Percentiles rank a stretch among this genome's conserved stretches.
These are phyloP conservation scores for Bassia scoparia DNA, from an alignment of 148 eudicot species.

Conservation along the genomic window DNA sequence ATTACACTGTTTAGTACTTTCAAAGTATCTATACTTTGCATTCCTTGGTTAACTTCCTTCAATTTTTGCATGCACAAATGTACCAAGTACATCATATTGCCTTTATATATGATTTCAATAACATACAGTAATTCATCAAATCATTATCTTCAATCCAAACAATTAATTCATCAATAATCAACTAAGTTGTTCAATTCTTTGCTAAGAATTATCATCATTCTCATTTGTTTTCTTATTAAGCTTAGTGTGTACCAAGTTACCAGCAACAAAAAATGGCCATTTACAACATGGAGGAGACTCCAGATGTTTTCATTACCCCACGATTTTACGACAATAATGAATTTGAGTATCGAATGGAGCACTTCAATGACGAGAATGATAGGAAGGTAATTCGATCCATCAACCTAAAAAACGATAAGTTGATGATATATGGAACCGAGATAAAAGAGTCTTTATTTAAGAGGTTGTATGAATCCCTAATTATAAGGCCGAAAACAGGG, in stretches of 20 bases:
- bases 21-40: neutral
- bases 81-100: too few relatives aligned
- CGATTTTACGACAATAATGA: neutral
- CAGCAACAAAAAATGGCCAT: constrained; percentile 6
- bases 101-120: too few relatives aligned
- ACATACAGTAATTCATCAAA: too few relatives aligned
- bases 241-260: too few relatives aligned
- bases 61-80: too few relatives aligned
- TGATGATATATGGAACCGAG: constrained; percentile 20
- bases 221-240: too few relatives aligned
- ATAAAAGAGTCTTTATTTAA: constrained; percentile 2
- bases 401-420: constrained; percentile 17
- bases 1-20: neutral
- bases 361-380: neutral
- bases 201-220: too few relatives aligned
- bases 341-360: constrained; percentile 19
- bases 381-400: neutral
- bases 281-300: constrained; percentile 22
- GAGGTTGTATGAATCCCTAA: constrained; percentile 16
- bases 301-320: constrained; percentile 13
- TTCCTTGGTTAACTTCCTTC: too few relatives aligned
- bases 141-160: too few relatives aligned
- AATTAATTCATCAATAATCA: too few relatives aligned
- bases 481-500: neutral
- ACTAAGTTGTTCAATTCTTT: too few relatives aligned